Evolutionary conservation across 2,329 filamentous ascomycete genomes (phyloP).

Genomic region (Trichoderma sp.): DNA sequence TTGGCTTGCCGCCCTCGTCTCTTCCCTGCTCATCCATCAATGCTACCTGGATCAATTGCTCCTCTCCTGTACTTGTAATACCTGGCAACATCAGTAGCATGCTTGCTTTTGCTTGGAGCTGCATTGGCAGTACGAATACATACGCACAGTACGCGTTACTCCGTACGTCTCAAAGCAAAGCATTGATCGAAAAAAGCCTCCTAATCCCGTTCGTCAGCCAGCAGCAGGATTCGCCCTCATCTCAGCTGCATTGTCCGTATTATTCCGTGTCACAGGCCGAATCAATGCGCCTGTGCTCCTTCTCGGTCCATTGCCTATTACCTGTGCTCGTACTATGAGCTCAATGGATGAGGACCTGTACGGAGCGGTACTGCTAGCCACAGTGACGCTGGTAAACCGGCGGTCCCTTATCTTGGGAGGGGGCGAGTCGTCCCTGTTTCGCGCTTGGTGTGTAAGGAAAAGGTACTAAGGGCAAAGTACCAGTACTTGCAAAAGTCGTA

Average conservation of each 20-base stretch:
- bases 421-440: neutral
- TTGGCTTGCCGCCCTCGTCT: neutral
- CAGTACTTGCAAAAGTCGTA: conserved; percentile 34
- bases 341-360: neutral
- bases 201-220: neutral
- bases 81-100: neutral
- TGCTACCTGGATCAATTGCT: neutral
- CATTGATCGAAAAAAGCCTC: neutral
- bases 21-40: neutral
- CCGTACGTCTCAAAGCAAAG: neutral
- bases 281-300: neutral
- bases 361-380: neutral
- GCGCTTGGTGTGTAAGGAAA: neutral
- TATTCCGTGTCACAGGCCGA: neutral
- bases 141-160: neutral
- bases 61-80: neutral
- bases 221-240: neutral
- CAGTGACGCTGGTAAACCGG: neutral
- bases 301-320: neutral
- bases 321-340: neutral
- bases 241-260: neutral
- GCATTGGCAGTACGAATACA: neutral
- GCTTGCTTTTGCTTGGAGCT: neutral
- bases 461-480: conserved; percentile 33
- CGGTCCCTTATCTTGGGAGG: neutral